Conservation (phyloP, 148 eudicot species). For the Agrostemma githago region DNA sequence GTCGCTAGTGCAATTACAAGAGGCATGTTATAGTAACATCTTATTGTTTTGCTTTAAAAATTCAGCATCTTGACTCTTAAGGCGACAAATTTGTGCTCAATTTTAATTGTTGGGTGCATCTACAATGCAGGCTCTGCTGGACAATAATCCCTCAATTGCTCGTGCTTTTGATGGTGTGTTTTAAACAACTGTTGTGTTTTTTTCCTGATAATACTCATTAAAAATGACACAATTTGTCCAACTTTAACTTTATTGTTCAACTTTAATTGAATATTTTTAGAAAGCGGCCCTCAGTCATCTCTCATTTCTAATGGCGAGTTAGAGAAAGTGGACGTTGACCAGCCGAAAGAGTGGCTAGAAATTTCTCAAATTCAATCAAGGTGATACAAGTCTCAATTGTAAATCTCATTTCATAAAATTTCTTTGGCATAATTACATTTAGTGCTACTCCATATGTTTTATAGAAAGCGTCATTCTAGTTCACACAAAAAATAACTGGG, state of each 20-base stretch:
- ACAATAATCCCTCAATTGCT: constrained; percentile 71
- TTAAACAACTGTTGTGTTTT: not conserved
- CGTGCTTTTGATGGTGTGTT: constrained; percentile 57
- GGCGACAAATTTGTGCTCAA: not conserved
- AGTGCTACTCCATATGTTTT: not conserved
- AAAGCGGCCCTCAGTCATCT: constrained; percentile 40
- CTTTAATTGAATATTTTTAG: constrained; percentile 16
- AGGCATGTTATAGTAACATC: constrained; percentile 39
- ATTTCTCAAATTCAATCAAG: constrained; percentile 75
- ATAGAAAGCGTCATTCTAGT: not conserved
- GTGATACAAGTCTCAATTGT: constrained; percentile 28
- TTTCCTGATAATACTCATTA: not conserved
- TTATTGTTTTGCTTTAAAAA: constrained; percentile 7
- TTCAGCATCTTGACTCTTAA: not conserved
- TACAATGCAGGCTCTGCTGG: constrained; percentile 54
- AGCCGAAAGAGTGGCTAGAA: constrained; percentile 64
- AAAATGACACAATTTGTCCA: not conserved
- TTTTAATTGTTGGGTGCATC: not conserved
- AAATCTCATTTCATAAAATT: not conserved
- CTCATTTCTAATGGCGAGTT: constrained; percentile 31
- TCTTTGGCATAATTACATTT: not conserved
- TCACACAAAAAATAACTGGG: not conserved
- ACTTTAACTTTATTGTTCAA: not conserved
- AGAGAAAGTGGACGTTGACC: constrained; percentile 33
- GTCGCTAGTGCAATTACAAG: constrained; percentile 67